Percentiles rank a stretch among this genome's conserved stretches.
Conservation (phyloP, 352 stramenopile species). For the Globisporangium uncinulatum region DNA sequence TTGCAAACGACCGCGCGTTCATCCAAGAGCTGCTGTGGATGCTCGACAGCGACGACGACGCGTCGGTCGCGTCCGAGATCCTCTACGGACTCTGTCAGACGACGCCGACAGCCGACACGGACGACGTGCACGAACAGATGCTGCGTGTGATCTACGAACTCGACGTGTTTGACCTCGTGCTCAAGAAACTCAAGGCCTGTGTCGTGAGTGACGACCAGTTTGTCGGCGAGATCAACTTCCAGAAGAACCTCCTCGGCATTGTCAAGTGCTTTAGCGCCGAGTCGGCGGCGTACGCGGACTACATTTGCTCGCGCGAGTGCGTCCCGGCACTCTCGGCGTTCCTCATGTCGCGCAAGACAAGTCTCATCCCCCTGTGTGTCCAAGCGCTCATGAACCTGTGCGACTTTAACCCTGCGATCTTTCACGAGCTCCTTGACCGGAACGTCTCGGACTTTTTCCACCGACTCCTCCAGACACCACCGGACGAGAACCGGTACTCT, state of each 20-base stretch:
- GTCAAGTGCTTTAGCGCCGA: constrained; percentile 68
- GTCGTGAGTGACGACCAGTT: constrained; percentile 63
- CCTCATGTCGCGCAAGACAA: constrained; percentile 62
- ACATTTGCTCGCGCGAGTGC: constrained; percentile 51
- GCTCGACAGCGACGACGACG: constrained; percentile 67
- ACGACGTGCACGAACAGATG: constrained; percentile 32
- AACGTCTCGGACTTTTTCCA: constrained; percentile 77
- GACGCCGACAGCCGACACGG: constrained; percentile 18
- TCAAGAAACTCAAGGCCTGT: constrained; percentile 67
- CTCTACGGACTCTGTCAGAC: constrained; percentile 61
- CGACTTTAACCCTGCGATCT: constrained; percentile 63
- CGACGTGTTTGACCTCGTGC: constrained; percentile 54
- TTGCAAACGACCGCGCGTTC: constrained; percentile 50
- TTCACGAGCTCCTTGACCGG: constrained; percentile 51
- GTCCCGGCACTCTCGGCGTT: constrained; percentile 54
- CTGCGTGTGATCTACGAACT: constrained; percentile 54
- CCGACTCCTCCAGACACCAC: constrained; percentile 62
- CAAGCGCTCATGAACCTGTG: constrained; percentile 79
- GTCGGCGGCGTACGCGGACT: constrained; percentile 46
- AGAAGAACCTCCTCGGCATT: constrained; percentile 71
- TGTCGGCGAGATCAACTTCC: constrained; percentile 71
- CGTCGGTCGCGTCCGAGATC: constrained; percentile 67
- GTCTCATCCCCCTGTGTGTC: constrained; percentile 52
- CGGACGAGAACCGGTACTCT: constrained; percentile 68
- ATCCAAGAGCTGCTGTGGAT: constrained; percentile 70